These are phyloP conservation scores for Centrapalus pauciflorus DNA, from an alignment of 129 eudicot species.

Conservation along the genomic window DNA sequence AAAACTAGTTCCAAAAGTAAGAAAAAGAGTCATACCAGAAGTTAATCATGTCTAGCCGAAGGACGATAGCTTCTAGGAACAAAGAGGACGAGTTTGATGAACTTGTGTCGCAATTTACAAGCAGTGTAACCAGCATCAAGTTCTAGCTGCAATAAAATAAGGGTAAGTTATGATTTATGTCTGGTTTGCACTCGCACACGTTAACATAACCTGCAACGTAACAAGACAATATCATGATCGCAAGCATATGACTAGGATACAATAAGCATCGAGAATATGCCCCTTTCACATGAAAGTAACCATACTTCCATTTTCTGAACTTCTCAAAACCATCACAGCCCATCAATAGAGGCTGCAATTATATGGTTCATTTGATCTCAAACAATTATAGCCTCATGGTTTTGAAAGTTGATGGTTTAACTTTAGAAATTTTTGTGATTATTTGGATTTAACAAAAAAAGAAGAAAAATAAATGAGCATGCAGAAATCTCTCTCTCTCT, in stretches of 20 bases:
- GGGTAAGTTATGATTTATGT: slow-evolving; percentile 26
- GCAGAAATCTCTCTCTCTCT: too few species aligned
- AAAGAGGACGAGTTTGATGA: slow-evolving; percentile 43
- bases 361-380: too few species aligned
- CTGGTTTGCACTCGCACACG: neutral
- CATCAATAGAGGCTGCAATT: too few species aligned
- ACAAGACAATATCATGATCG: neutral
- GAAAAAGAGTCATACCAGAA: slow-evolving; percentile 1
- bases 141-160: slow-evolving; percentile 36
- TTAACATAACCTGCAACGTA: neutral
- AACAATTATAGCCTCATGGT: too few species aligned
- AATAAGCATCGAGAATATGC: neutral
- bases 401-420: too few species aligned
- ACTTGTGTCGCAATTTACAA: slow-evolving; percentile 50
- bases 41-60: slow-evolving; percentile 42
- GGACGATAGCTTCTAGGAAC: slow-evolving; percentile 24
- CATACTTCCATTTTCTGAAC: too few species aligned
- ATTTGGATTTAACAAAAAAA: too few species aligned
- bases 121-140: slow-evolving; percentile 43
- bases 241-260: neutral
- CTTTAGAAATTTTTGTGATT: too few species aligned
- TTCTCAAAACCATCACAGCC: too few species aligned
- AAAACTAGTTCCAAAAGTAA: slow-evolving; percentile 1
- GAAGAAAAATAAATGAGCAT: too few species aligned
- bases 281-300: too few species aligned